Evolutionary conservation across 768 basidiomycete species (phyloP).

Genomic region (Nevesoporus exiguus): DNA sequence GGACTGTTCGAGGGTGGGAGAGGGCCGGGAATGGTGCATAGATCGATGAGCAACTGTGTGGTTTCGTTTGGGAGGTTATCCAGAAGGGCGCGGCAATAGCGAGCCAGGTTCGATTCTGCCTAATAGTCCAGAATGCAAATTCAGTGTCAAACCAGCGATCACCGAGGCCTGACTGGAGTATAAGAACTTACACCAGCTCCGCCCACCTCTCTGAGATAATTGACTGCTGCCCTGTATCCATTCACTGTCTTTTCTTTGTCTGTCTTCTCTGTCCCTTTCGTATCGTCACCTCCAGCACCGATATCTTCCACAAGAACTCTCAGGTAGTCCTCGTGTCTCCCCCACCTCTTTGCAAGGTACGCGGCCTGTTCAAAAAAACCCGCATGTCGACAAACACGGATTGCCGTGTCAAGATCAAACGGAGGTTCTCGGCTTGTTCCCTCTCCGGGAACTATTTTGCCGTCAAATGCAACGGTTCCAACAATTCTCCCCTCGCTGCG

Average conservation of each 20-base stretch:
- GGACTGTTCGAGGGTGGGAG: slow-evolving; percentile 34
- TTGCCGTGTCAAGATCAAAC: slow-evolving; percentile 96
- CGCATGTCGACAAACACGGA: slow-evolving; percentile 93
- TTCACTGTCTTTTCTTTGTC: slow-evolving; percentile 36
- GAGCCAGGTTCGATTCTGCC: slow-evolving; percentile 83
- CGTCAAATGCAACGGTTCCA: slow-evolving; percentile 16
- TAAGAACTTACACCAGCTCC: slow-evolving; percentile 63
- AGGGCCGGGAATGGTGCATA: slow-evolving; percentile 70
- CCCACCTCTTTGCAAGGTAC: slow-evolving; percentile 90
- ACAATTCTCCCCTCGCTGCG: slow-evolving; percentile 70
- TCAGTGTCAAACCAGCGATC: not conserved
- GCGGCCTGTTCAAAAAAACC: slow-evolving; percentile 94
- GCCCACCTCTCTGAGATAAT: slow-evolving; percentile 76
- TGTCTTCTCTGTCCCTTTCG: slow-evolving; percentile 11
- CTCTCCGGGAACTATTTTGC: slow-evolving; percentile 26
- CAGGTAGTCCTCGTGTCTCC: slow-evolving; percentile 88
- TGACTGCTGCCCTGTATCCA: slow-evolving; percentile 69
- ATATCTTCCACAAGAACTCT: slow-evolving; percentile 94
- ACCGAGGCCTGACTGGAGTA: not conserved
- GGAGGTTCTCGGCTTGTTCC: slow-evolving; percentile 69
- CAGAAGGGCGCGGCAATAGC: slow-evolving; percentile 87
- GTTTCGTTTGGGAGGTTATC: slow-evolving; percentile 82
- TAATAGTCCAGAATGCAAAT: slow-evolving; percentile 24
- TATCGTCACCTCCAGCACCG: slow-evolving; percentile 28
- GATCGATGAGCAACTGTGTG: slow-evolving; percentile 85